A percentile compares a stretch with the other conserved stretches of the same genome.
Conservation (phyloP, 1,284 basidiomycete genomes). For the Cystobasidiaceae sp. region DNA sequence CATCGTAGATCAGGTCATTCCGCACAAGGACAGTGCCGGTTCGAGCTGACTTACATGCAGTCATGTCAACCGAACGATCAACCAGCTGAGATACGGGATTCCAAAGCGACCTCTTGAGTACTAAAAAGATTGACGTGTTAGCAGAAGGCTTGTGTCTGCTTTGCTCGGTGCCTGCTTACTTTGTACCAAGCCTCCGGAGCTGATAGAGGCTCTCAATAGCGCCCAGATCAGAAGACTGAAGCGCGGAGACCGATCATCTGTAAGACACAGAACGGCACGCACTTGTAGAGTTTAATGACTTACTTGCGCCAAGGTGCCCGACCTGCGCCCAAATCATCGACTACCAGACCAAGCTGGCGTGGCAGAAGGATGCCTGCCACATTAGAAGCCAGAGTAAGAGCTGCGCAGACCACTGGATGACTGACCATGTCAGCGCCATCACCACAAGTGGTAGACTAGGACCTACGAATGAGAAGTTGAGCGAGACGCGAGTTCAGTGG, state of each 20-base stretch:
- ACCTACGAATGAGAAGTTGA: too few relatives aligned
- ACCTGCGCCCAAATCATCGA: constrained; percentile 49
- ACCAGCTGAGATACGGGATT: background rate
- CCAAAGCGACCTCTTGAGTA: constrained; percentile 5
- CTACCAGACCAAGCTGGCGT: constrained; percentile 62
- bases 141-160: background rate
- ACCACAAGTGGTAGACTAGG: too few relatives aligned
- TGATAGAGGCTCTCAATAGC: background rate
- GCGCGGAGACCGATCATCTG: background rate
- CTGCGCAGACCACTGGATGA: constrained; percentile 54
- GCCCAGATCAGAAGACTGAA: constrained; percentile 3
- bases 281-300: constrained; percentile 57
- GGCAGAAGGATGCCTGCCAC: constrained; percentile 68
- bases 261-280: background rate
- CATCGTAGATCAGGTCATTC: background rate
- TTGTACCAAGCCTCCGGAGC: background rate
- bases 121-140: background rate
- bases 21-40: background rate
- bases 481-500: background rate
- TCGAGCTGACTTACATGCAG: background rate
- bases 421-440: too few relatives aligned
- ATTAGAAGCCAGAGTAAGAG: constrained; percentile 64
- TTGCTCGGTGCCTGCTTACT: background rate
- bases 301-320: constrained; percentile 43
- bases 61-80: background rate